A percentile compares a stretch with the other conserved stretches of the same genome.
Conservation (phyloP, 768 basidiomycete species). For the Boletus sp. region DNA sequence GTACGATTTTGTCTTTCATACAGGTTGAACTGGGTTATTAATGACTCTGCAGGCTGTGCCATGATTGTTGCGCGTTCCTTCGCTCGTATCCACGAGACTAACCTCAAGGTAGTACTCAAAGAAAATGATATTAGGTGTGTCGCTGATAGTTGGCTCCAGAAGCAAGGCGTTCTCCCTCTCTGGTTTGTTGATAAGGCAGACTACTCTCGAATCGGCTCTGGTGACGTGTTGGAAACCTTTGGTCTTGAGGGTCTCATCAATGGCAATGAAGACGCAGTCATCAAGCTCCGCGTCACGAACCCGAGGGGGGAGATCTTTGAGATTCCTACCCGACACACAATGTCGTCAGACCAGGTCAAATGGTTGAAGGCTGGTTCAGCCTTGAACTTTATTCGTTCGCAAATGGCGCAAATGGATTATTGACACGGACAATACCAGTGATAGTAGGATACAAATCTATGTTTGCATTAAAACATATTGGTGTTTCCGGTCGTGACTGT, state of each 20-base stretch:
- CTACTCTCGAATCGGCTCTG: conserved; percentile 78
- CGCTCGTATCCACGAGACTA: conserved; percentile 97
- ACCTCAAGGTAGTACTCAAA: conserved; percentile 66
- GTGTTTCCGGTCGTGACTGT: conserved; percentile 1
- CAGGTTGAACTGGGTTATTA: background rate
- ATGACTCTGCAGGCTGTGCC: conserved; percentile 56
- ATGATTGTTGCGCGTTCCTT: conserved; percentile 91
- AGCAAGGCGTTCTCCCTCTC: conserved; percentile 96
- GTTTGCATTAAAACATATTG: background rate
- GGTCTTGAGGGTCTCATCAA: conserved; percentile 71
- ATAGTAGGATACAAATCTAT: conserved; percentile 3
- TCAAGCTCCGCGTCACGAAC: conserved; percentile 64
- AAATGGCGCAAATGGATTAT: conserved; percentile 29
- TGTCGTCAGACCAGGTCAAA: conserved; percentile 85
- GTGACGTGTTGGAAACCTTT: conserved; percentile 77
- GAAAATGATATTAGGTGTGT: background rate
- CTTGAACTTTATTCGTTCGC: conserved; percentile 80
- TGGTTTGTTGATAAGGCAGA: conserved; percentile 88
- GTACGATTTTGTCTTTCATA: conserved; percentile 33
- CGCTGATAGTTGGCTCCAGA: conserved; percentile 45
- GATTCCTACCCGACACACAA: conserved; percentile 78
- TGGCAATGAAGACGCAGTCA: conserved; percentile 39
- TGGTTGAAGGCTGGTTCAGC: conserved; percentile 91
- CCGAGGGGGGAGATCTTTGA: conserved; percentile 58
- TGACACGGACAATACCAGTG: background rate